Evolutionary conservation across 2,329 filamentous ascomycete genomes (phyloP).

Genomic region (Nemania serpens): DNA sequence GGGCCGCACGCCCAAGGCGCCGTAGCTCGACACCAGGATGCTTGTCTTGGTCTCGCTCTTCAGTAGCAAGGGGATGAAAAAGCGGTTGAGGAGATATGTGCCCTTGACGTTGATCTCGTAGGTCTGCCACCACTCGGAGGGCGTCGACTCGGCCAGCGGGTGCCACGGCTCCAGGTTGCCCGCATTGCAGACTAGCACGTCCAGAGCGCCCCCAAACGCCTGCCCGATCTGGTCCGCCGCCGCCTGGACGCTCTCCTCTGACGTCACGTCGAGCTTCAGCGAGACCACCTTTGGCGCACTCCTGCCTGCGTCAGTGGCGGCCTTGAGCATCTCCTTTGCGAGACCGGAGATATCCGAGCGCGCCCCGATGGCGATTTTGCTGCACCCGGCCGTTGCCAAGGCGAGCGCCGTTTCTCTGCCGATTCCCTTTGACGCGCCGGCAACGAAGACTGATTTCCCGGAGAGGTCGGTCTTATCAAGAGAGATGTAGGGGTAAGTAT

Average conservation of each 20-base stretch:
- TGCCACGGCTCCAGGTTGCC: conserved; percentile 45
- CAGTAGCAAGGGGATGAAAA: conserved; percentile 38
- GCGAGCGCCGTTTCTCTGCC: conserved; percentile 54
- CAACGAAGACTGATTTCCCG: conserved; percentile 50
- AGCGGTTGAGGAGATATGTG: conserved; percentile 34
- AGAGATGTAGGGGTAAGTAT: conserved; percentile 43
- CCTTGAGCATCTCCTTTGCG: conserved; percentile 44
- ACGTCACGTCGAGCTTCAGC: conserved; percentile 43
- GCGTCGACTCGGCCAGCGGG: conserved; percentile 31
- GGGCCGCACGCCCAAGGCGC: conserved; percentile 41
- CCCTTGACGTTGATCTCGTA: conserved; percentile 41
- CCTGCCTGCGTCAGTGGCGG: conserved; percentile 37
- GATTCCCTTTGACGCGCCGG: conserved; percentile 55
- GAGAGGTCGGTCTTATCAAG: conserved; percentile 31
- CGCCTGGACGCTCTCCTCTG: conserved; percentile 41
- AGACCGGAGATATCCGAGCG: conserved; percentile 52
- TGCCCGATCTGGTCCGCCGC: conserved; percentile 38
- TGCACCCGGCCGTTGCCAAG: conserved; percentile 55
- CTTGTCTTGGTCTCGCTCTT: conserved; percentile 45
- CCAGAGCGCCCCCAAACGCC: conserved; percentile 39
- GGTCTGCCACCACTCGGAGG: conserved; percentile 37
- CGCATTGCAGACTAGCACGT: conserved; percentile 49
- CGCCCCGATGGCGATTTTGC: conserved; percentile 55
- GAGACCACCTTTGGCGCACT: conserved; percentile 38
- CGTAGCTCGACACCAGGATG: conserved; percentile 48